These are phyloP conservation scores for Gaultheria prostrata DNA, from an alignment of 148 eudicot species.

Conservation along the genomic window DNA sequence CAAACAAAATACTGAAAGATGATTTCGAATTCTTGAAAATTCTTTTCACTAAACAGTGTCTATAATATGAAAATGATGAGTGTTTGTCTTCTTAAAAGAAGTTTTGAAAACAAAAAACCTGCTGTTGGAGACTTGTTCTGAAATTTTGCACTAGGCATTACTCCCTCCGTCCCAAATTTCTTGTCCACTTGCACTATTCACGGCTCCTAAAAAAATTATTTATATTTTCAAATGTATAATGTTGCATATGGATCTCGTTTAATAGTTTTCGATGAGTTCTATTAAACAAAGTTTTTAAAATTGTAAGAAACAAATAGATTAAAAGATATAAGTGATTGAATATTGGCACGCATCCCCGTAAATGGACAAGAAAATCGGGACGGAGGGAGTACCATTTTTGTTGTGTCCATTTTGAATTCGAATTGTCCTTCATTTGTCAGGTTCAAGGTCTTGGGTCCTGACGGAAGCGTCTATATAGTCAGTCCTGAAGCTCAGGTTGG, in stretches of 20 bases:
- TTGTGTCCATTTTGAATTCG: background rate
- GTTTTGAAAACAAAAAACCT: background rate
- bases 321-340: too few relatives aligned
- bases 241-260: too few relatives aligned
- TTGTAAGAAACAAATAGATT: too few relatives aligned
- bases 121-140: background rate
- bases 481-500: conserved; percentile 34
- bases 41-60: background rate
- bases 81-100: background rate
- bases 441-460: conserved; percentile 59
- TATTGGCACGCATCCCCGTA: too few relatives aligned
- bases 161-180: too few relatives aligned
- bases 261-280: too few relatives aligned
- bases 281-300: too few relatives aligned
- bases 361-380: too few relatives aligned
- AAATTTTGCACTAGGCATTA: background rate
- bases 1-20: background rate
- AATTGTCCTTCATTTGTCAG: conserved; percentile 21
- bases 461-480: conserved; percentile 44
- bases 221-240: too few relatives aligned
- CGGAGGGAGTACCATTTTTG: too few relatives aligned
- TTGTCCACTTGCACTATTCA: too few relatives aligned
- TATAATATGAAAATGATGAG: background rate
- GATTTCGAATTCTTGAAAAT: background rate
- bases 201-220: too few relatives aligned